Base-by-base conservation (phyloP, 768 basidiomycete genomes). In the Mycena capillaripes region DNA sequence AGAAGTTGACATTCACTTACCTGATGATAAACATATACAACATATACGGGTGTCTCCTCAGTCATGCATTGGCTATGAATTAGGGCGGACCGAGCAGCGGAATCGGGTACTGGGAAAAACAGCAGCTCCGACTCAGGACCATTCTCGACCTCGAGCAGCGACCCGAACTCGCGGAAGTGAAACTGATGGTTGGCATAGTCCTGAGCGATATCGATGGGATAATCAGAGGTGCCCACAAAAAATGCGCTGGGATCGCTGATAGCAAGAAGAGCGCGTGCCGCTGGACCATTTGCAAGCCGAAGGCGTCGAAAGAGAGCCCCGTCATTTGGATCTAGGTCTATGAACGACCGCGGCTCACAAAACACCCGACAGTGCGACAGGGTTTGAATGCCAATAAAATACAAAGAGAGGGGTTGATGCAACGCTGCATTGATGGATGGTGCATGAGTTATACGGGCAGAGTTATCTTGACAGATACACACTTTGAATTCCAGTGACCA, bases 351-450 rank as follows among this genome's bases (percentile, higher is more conserved):
- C 12, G n/a, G 36, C n/a, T 53, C 12, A 30, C 64, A 66, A 27
- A 66, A 56, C 1, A 23, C 2, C 1, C 52, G 64, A 19, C 25
- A 30, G 4, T 2, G 16, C 23, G 14, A 11, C 10, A 36, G 64
- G 9, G 38, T 38, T 21, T 66, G 64, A 10, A 66, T 66, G 23
- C 64, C 64, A 4, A 66, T 48, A 66, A 66, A 66, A 19, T 55
- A 66, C 4, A 66, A 29, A 25, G 7, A 40, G 6, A 14, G 8
- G 36, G 36, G 36, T 38, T 6, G 8, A 38, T 7, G 6, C 8
- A 14, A 6, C 36, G 36, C 36, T 38, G 36, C 6, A 38, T n/a
- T n/a, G 36, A 38, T 38, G 36, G 36, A 38, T 38, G n/a, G n/a
- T n/a, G n/a, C n/a, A n/a, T n/a, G n/a, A n/a, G n/a, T n/a, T n/a